Conservation (phyloP, 2,329 filamentous ascomycete species). For the Didymella pinodella region DNA sequence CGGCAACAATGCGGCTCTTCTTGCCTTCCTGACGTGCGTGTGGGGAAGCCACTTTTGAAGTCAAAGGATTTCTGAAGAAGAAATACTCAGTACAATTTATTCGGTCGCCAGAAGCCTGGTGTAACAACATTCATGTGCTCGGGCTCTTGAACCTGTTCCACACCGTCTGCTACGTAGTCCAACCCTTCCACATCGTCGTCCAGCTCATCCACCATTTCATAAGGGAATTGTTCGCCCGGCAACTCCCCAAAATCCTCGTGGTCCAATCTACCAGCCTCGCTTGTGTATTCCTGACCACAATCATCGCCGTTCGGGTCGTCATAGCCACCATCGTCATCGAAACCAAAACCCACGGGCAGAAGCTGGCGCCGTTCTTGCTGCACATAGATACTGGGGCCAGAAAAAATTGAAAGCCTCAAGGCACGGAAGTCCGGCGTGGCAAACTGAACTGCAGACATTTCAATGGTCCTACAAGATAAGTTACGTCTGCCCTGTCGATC, state of each 20-base stretch:
- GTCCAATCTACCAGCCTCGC: background rate
- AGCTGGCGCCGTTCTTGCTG: slow-evolving; percentile 35
- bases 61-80: background rate
- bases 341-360: background rate
- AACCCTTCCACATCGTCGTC: background rate
- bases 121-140: slow-evolving; percentile 29
- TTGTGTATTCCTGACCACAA: background rate
- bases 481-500: background rate
- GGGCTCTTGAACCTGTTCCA: slow-evolving; percentile 7
- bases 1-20: slow-evolving; percentile 2
- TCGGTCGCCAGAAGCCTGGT: slow-evolving; percentile 55
- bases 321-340: background rate
- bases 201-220: background rate
- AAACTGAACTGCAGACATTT: slow-evolving; percentile 29
- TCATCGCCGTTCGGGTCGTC: background rate
- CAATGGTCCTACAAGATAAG: slow-evolving; percentile 7
- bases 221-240: background rate
- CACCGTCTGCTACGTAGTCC: slow-evolving; percentile 8
- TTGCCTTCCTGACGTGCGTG: slow-evolving; percentile 11
- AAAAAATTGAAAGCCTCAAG: slow-evolving; percentile 22
- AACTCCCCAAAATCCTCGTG: background rate
- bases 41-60: slow-evolving; percentile 8
- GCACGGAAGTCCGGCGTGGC: slow-evolving; percentile 10
- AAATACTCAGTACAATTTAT: slow-evolving; percentile 54
- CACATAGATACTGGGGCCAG: slow-evolving; percentile 37